Evolutionary conservation across 345 rosid genomes (phyloP), one percentile per base, ranked within the genome.

Genomic region (Pelargonium nanum): DNA sequence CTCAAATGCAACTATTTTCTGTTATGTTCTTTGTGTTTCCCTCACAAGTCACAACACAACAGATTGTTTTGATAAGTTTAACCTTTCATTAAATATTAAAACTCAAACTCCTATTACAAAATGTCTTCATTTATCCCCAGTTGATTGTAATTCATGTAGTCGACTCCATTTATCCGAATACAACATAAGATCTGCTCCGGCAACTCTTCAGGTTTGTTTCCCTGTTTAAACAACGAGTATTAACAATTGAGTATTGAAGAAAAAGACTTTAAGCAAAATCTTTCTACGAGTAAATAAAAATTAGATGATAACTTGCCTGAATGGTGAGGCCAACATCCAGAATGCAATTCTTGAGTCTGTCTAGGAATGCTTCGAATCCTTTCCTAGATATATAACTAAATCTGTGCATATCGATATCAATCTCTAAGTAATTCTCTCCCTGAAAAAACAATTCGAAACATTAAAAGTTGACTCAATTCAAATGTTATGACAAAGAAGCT

Each of bases 371-470:
- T 80, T 83, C 96, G 65, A 92, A 82, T 24, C 98, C 98, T 80
- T 87, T 92, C 72, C 97, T 76, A 34, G 98, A 83, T 51, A 93
- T 83, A 74, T 84, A 93, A 78, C 96, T 76, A 70, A 89, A 93
- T 77, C 97, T 85, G 67, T 93, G 99, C 89, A 93, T 87, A 76
- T 93, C 99, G 30, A 93, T 76, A 74, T 93, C 97, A 0, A 93
- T 81, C 81, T 89, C 97, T 0, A 89, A 76, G 84, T 87, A 89
- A 65, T 87, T 84, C 45, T 81, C 97, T 30, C 94, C 99, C 99
- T 93, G 80, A 60, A 44, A 63, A 68, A 64, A 48, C 44, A 19
- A 19, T 34, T 21, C 4, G 56, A 5, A n/a, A n/a, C 13, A 22
- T 24, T 26, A 65, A 57, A 21, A 28, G 53, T 4, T 28, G 54